Evolutionary conservation across 495 filamentous ascomycete genomes (phyloP).

Genomic region (Bathelium albidoporum): DNA sequence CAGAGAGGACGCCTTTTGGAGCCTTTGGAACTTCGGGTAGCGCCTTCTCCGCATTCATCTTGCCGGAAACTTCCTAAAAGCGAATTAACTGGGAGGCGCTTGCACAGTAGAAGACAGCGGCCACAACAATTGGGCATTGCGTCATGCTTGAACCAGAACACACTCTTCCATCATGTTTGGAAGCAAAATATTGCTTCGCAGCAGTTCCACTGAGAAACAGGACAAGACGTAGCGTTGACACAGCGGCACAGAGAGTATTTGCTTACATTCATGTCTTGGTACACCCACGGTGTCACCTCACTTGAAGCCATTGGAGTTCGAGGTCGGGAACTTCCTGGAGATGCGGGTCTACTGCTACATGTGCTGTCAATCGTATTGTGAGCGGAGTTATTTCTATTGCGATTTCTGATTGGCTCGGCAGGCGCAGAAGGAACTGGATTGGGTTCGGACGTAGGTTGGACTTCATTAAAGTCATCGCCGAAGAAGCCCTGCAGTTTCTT

Average conservation of each 20-base stretch:
- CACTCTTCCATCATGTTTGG: neutral
- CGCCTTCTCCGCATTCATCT: neutral
- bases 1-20: conserved; percentile 16
- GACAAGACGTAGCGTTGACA: neutral
- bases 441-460: conserved; percentile 37
- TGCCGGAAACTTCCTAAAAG: neutral
- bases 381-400: conserved; percentile 65
- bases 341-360: conserved; percentile 43
- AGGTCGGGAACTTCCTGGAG: conserved; percentile 47
- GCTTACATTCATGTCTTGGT: conserved; percentile 73
- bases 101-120: neutral
- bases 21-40: neutral
- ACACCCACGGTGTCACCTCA: conserved; percentile 92
- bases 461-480: conserved; percentile 59
- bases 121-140: neutral
- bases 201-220: neutral
- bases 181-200: neutral
- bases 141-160: too few relatives aligned
- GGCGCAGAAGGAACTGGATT: conserved; percentile 12
- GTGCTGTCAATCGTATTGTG: conserved; percentile 44
- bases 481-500: conserved; percentile 77
- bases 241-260: conserved; percentile 8
- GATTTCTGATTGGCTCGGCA: conserved; percentile 41
- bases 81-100: neutral
- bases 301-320: conserved; percentile 75